These are phyloP conservation scores for Sporothrix phasma DNA, from an alignment of 2,329 filamentous ascomycete genomes.

Conservation along the genomic window DNA sequence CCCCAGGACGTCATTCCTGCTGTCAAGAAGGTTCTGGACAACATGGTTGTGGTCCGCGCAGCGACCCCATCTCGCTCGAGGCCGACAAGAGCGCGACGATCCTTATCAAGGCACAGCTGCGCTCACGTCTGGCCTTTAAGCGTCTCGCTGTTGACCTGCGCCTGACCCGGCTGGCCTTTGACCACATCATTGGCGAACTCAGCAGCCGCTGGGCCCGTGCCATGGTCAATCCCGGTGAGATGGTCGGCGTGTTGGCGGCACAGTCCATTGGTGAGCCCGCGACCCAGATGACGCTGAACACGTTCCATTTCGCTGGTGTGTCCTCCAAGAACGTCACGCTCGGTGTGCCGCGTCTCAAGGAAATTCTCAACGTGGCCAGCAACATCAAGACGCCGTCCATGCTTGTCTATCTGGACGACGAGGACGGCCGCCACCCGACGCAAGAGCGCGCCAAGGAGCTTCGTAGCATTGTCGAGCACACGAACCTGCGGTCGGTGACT, in stretches of 20 bases:
- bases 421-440: conserved; percentile 38
- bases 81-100: conserved; percentile 82
- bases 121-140: conserved; percentile 86
- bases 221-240: conserved; percentile 85
- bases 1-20: conserved; percentile 78
- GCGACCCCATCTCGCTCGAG: conserved; percentile 71
- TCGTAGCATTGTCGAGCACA: conserved; percentile 87
- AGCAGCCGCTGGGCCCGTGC: conserved; percentile 80
- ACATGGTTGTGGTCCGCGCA: conserved; percentile 74
- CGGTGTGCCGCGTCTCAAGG: conserved; percentile 97
- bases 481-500: conserved; percentile 82
- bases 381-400: conserved; percentile 99
- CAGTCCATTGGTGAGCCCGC: conserved; percentile 98
- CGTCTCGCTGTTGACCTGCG: conserved; percentile 77
- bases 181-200: conserved; percentile 83
- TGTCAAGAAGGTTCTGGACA: conserved; percentile 63
- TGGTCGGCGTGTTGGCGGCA: conserved; percentile 95
- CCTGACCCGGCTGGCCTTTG: conserved; percentile 82
- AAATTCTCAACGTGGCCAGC: conserved; percentile 94
- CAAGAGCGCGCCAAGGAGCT: conserved; percentile 78
- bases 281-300: conserved; percentile 98
- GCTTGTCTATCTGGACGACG: conserved; percentile 71
- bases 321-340: conserved; percentile 98
- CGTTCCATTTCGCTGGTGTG: conserved; percentile 99
- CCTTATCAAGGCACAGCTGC: conserved; percentile 83